Conservation (phyloP, 1,284 basidiomycete species). For the Bjerkandera adusta region DNA sequence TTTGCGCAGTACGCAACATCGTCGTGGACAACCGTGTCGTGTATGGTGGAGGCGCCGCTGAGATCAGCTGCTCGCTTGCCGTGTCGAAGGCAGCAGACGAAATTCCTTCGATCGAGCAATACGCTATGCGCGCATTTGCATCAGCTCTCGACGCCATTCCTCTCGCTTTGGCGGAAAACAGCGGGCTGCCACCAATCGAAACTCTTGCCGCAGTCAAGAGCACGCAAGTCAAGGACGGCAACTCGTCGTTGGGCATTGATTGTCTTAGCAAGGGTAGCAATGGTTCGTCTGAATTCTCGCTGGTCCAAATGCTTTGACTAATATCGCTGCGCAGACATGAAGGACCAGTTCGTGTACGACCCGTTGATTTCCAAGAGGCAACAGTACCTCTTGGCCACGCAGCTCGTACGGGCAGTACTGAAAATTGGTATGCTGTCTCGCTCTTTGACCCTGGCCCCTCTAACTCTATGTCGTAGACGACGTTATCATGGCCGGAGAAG, state of each 20-base stretch:
- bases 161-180: conserved; percentile 96
- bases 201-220: conserved; percentile 94
- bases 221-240: conserved; percentile 86
- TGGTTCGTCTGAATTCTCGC: conserved; percentile 47
- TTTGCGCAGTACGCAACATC: conserved; percentile 96
- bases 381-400: conserved; percentile 93
- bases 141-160: conserved; percentile 93
- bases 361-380: conserved; percentile 97
- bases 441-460: not conserved
- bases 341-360: conserved; percentile 95
- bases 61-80: conserved; percentile 93
- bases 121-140: conserved; percentile 98
- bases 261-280: conserved; percentile 86
- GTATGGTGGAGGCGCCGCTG: conserved; percentile 96
- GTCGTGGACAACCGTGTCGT: conserved; percentile 96
- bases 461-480: conserved; percentile 45
- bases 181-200: conserved; percentile 94
- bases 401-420: conserved; percentile 71
- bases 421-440: conserved; percentile 58
- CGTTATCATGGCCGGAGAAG: conserved; percentile 60
- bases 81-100: conserved; percentile 94
- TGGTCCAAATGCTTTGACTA: no score
- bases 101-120: conserved; percentile 98
- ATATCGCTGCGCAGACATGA: conserved; percentile 92
- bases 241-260: conserved; percentile 89